Base-by-base conservation (phyloP, 148 eudicot genomes). In the Diospyros lotus region DNA sequence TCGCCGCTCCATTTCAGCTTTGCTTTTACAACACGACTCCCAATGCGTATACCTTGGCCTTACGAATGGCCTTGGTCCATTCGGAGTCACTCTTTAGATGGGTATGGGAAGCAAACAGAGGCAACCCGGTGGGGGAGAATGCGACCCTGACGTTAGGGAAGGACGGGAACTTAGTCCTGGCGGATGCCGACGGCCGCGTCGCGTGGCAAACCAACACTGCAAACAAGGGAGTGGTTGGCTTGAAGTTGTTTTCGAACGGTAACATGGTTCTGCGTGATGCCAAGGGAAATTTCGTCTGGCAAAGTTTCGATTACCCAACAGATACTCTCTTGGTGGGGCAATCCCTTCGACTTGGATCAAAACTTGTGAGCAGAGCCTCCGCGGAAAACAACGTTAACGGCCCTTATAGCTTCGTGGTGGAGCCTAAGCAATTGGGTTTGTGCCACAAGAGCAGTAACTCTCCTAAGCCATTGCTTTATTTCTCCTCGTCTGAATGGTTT, bases 31-130 rank as follows among this genome's bases (percentile, higher is more conserved):
- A 83, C 75, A 77, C 80, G n/a, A 83, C 81, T 17, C 83, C 82
- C 1, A 66, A 61, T 28, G 80, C 83, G 7, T 80, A 55, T 54
- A 79, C 77, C 28, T 62, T 80, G 6, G 83, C 80, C 4, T 14
- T 83, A 1, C 80, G 83, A 0, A 78, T 79, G 77, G 86, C 83
- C 8, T 38, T 64, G 8, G 48, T 55, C n/a, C 68, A 78, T 0
- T 73, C 77, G 1, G 78, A 76, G 38, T 71, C 77, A 0, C 70
- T 76, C 14, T 58, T 69, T 69, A 75, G 86, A 8, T 83, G 86
- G 86, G 86, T 83, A 7, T 83, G 86, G 86, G 86, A 83, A 46
- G 82, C 82, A 15, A 83, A 83, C 58, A 72, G 86, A 0, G 77
- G 73, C 8, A 76, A 77, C 53, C 83, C 83, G 3, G 83, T 83